Base-by-base conservation (phyloP, 768 basidiomycete genomes). In the Suillus paluster region DNA sequence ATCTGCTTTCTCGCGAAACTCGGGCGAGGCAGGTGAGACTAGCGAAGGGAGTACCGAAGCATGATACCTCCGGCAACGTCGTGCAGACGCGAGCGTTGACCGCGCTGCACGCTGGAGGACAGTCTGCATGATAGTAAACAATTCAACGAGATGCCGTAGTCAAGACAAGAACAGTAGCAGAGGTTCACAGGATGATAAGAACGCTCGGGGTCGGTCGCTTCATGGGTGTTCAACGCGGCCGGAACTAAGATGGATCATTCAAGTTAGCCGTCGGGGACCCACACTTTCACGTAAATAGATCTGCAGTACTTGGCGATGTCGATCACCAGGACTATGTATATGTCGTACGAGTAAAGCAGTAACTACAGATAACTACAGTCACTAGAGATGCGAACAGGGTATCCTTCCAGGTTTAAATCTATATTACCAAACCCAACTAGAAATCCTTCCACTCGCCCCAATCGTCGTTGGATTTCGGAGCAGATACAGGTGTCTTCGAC, bases 371-470 rank as follows among this genome's bases (percentile, higher is more conserved):
- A 44, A n/a, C 30, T 36, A 36, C 52, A 34, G 17, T 19, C 3
- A 27, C 54, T 55, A 39, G 15, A 54, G 5, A 54, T 38, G 36
- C n/a, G 23, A 14, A 39, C 23, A 54, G 34, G 36, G 38, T 55
- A 55, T 55, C 25, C 54, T 25, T 55, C 23, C 19, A 39, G 9
- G 14, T 36, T 6, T 21, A 14, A 48, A 27, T 48, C 39, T 56
- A 46, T 19, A 48, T 48, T 15, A 46, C 42, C n/a, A 30, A 19
- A 41, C 27, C 14, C 39, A 7, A 49, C 79, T 84, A 92, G 67
- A 92, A 92, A 71, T 91, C 89, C 74, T 92, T 87, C 91, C 91
- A 92, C 54, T 90, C 90, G 64, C 88, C 86, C 87, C 91, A 92
- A 45, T 84, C 86, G 64, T 82, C 85, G 56, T 79, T 79, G 21